Conservation (phyloP, 192 early-diverging fungal genomes). For the Coemansia aciculifera region DNA sequence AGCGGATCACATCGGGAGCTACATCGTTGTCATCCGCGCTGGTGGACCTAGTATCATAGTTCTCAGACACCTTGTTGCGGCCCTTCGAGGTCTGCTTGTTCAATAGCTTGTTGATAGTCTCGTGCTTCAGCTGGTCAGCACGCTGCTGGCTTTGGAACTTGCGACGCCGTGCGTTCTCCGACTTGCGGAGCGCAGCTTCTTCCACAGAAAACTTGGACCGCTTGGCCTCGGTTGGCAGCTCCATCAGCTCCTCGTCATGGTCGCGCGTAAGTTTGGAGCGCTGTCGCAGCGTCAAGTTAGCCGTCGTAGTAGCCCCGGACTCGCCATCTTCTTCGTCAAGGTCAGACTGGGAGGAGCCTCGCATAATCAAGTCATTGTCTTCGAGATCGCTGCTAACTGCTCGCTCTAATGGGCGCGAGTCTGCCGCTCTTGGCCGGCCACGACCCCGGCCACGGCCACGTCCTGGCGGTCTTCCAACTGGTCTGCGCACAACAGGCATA, state of each 20-base stretch:
- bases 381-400: constrained; percentile 10
- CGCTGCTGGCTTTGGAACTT: constrained; percentile 78
- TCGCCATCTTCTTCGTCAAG: constrained; percentile 17
- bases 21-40: constrained; percentile 35
- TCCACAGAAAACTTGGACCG: constrained; percentile 69
- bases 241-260: constrained; percentile 62
- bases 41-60: constrained; percentile 52
- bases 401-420: background rate
- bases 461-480: background rate
- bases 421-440: constrained; percentile 9
- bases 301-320: background rate
- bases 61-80: constrained; percentile 61
- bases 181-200: constrained; percentile 67
- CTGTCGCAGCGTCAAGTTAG: constrained; percentile 68
- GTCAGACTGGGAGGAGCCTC: constrained; percentile 6
- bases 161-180: constrained; percentile 71
- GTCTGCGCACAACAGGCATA: constrained; percentile 2
- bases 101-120: constrained; percentile 77
- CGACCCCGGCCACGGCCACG: constrained; percentile 6
- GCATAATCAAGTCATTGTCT: constrained; percentile 1
- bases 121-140: constrained; percentile 70
- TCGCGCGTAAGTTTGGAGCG: constrained; percentile 64
- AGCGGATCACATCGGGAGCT: constrained; percentile 18
- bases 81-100: constrained; percentile 79
- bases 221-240: constrained; percentile 68